Evolutionary conservation across 495 filamentous ascomycete genomes (phyloP).

Genomic region (Trichoderma orchidacearum): DNA sequence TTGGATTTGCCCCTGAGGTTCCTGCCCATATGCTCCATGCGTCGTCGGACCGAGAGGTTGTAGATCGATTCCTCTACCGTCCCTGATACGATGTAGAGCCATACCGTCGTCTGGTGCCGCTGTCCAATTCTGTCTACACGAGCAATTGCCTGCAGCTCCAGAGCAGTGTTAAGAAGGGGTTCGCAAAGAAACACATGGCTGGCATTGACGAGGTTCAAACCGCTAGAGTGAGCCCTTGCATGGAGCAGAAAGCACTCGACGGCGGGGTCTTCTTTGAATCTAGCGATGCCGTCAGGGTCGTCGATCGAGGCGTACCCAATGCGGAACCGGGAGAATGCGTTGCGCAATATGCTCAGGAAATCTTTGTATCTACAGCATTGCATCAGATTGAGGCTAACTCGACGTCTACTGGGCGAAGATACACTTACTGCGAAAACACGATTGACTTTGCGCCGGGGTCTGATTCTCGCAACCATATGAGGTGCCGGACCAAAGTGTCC

Average conservation of each 20-base stretch:
- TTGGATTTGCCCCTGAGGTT: constrained; percentile 14
- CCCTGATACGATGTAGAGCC: constrained; percentile 80
- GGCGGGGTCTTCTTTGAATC: constrained; percentile 60
- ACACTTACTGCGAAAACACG: constrained; percentile 68
- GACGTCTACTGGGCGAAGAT: constrained; percentile 5
- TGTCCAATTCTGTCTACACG: constrained; percentile 92
- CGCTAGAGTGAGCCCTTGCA: constrained; percentile 74
- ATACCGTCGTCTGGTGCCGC: constrained; percentile 75
- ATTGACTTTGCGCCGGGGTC: constrained; percentile 85
- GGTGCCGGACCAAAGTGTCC: constrained; percentile 66
- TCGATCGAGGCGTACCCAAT: constrained; percentile 63
- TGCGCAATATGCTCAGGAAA: constrained; percentile 61
- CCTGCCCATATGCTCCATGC: constrained; percentile 62
- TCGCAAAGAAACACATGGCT: constrained; percentile 93
- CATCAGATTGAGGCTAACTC: not conserved
- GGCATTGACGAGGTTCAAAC: constrained; percentile 81
- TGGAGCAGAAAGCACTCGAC: constrained; percentile 81
- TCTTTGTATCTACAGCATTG: constrained; percentile 29
- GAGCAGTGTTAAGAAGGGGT: constrained; percentile 79
- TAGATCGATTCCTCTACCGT: constrained; percentile 89
- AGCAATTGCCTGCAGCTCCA: constrained; percentile 88
- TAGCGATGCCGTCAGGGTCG: constrained; percentile 44
- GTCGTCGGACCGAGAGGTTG: constrained; percentile 62
- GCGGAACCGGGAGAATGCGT: constrained; percentile 49
- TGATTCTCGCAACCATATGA: constrained; percentile 69